Conservation (phyloP, 768 basidiomycete genomes). For the Mycena floridula region DNA sequence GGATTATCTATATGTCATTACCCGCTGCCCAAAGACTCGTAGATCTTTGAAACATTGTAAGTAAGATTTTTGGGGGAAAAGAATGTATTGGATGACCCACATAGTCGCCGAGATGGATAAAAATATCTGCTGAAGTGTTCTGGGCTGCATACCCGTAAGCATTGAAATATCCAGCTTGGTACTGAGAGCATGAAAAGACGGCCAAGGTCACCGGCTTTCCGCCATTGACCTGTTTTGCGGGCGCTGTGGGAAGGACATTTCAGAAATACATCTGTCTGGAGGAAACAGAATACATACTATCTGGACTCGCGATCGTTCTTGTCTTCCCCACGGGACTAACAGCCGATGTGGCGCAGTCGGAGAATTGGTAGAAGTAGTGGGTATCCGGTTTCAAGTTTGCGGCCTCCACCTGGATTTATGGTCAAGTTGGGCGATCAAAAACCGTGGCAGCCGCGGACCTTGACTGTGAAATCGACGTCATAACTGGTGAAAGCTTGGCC, state of each 20-base stretch:
- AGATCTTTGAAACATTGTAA: too few relatives aligned
- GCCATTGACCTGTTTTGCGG: conserved; percentile 41
- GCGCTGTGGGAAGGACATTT: conserved; percentile 30
- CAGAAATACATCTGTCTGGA: too few relatives aligned
- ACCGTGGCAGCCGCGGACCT: too few relatives aligned
- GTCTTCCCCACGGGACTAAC: conserved; percentile 45
- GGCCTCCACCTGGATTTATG: too few relatives aligned
- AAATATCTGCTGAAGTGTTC: conserved; percentile 42
- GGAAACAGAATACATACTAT: conserved; percentile 30
- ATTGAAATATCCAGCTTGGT: conserved; percentile 33
- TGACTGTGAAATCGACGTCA: conserved; percentile 56
- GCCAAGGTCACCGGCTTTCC: conserved; percentile 48
- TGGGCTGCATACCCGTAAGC: conserved; percentile 29
- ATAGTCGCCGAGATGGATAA: conserved; percentile 56
- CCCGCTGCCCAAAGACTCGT: conserved; percentile 39
- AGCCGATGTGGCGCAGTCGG: conserved; percentile 41
- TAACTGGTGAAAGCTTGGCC: conserved; percentile 49
- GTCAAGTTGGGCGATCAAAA: too few relatives aligned
- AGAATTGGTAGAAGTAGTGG: conserved; percentile 49
- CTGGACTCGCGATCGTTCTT: conserved; percentile 39
- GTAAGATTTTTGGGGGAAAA: too few relatives aligned
- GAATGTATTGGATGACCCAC: conserved; percentile 20
- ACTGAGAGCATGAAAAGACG: conserved; percentile 55
- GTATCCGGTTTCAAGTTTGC: conserved; percentile 42
- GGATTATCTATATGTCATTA: conserved; percentile 4